phyloP scores from a whole-genome alignment of 2,329 filamentous ascomycete genomes.

The Chaetothyriales sp. region DNA sequence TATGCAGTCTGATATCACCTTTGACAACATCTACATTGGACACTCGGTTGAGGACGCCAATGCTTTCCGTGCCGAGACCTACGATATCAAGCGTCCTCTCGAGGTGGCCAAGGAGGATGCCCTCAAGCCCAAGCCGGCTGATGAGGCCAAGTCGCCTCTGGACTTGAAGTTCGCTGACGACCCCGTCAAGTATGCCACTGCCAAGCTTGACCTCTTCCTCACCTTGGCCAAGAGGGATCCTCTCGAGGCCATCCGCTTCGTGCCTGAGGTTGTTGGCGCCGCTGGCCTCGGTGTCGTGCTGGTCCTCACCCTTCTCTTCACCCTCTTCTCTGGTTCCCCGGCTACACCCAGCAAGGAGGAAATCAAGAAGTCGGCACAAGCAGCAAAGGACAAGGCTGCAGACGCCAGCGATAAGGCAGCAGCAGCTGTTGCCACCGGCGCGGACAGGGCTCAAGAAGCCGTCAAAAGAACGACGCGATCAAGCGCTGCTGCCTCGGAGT shows the following conservation, averaged over 20 bases:
- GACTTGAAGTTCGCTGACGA: slow-evolving; percentile 84
- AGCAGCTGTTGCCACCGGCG: slow-evolving; percentile 43
- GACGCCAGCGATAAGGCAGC: slow-evolving; percentile 50
- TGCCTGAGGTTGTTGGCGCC: slow-evolving; percentile 79
- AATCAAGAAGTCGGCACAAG: slow-evolving; percentile 55
- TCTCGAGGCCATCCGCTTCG: slow-evolving; percentile 68
- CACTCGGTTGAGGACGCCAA: slow-evolving; percentile 88
- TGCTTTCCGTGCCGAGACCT: slow-evolving; percentile 78
- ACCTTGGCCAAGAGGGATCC: slow-evolving; percentile 71
- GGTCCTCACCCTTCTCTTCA: slow-evolving; percentile 53
- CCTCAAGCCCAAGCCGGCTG: slow-evolving; percentile 59
- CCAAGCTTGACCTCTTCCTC: slow-evolving; percentile 87
- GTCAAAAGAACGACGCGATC: slow-evolving; percentile 43
- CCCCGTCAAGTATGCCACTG: slow-evolving; percentile 70
- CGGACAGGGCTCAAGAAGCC: slow-evolving; percentile 62
- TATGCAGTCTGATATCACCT: slow-evolving; percentile 97
- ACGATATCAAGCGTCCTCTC: slow-evolving; percentile 68
- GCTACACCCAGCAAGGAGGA: slow-evolving; percentile 57
- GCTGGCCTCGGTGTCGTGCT: slow-evolving; percentile 56
- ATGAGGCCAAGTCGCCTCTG: slow-evolving; percentile 52
- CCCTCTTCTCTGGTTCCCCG: slow-evolving; percentile 48
- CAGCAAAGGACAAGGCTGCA: slow-evolving; percentile 46
- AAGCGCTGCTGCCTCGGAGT: slow-evolving; percentile 6
- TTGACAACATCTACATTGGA: slow-evolving; percentile 99
- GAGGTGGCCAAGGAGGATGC: slow-evolving; percentile 66